These are phyloP conservation scores for Pseudozyma hubeiensis DNA, from an alignment of 1,284 basidiomycete genomes.

Conservation along the genomic window DNA sequence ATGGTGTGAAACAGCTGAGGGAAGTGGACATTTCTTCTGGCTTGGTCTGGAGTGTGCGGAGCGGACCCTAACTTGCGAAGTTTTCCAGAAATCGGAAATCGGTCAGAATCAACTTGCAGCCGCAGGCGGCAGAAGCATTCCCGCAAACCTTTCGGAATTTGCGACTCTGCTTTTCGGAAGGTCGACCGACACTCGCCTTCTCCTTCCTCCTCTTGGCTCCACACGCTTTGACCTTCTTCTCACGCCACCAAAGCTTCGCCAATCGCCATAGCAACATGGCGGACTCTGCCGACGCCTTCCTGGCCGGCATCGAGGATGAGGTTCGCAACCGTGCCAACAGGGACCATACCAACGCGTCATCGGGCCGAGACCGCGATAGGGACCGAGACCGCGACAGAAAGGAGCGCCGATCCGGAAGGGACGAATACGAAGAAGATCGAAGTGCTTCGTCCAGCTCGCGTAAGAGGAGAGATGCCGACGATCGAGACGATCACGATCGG, in stretches of 20 bases:
- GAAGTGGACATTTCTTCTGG: neutral
- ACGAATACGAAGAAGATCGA: conserved; percentile 32
- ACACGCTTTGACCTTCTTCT: conserved; percentile 2
- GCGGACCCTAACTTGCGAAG: neutral
- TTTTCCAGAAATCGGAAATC: neutral
- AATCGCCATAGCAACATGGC: conserved; percentile 15
- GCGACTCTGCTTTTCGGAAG: conserved; percentile 4
- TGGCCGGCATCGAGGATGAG: conserved; percentile 47
- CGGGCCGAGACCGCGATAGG: conserved; percentile 29
- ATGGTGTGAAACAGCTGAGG: neutral
- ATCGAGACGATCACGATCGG: conserved; percentile 43
- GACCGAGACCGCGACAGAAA: conserved; percentile 36
- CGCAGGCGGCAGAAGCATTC: neutral
- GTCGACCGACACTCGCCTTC: neutral
- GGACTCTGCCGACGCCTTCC: conserved; percentile 44
- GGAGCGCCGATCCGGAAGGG: conserved; percentile 34
- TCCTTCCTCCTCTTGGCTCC: neutral
- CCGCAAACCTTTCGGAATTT: conserved; percentile 1
- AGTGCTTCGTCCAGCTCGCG: conserved; percentile 23
- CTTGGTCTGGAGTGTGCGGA: neutral
- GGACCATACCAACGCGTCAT: conserved; percentile 20
- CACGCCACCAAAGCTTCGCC: neutral
- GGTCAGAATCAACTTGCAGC: neutral
- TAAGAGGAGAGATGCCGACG: conserved; percentile 32
- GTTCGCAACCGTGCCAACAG: conserved; percentile 26